phyloP scores from a whole-genome alignment of 345 rosid genomes.

The Streptanthus diversifolius region DNA sequence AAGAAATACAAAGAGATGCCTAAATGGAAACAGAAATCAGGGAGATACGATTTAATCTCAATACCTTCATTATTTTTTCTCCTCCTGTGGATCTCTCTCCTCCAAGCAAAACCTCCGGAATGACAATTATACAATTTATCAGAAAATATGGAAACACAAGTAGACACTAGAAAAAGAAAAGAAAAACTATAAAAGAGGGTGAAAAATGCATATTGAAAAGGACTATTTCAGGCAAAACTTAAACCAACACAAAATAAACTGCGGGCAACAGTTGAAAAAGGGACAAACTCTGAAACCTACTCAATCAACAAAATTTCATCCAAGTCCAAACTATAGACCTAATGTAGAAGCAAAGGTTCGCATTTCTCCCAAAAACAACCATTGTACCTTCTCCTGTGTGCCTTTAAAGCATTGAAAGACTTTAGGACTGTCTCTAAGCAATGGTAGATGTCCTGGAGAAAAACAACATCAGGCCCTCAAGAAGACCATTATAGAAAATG shows the following conservation, averaged over 20 bases:
- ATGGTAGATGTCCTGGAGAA: slow-evolving; percentile 84
- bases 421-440: slow-evolving; percentile 77
- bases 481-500: slow-evolving; percentile 28
- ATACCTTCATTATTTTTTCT: slow-evolving; percentile 18
- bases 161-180: not conserved
- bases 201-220: not conserved
- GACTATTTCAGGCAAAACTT: not conserved
- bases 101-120: slow-evolving; percentile 33
- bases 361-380: slow-evolving; percentile 71
- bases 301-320: not conserved
- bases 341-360: not conserved
- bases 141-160: not conserved
- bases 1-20: not conserved
- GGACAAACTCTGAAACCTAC: not conserved
- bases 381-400: slow-evolving; percentile 98
- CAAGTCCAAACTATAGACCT: not conserved
- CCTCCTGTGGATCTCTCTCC: slow-evolving; percentile 26
- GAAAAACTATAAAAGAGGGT: not conserved
- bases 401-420: slow-evolving; percentile 78
- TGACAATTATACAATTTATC: slow-evolving; percentile 26
- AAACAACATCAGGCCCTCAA: slow-evolving; percentile 68
- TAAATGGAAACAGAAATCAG: not conserved
- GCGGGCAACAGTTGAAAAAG: not conserved
- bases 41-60: not conserved
- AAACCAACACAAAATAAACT: slow-evolving; percentile 34